Conservation (phyloP, 768 basidiomycete species). For the Panaeolus cyanescens region DNA sequence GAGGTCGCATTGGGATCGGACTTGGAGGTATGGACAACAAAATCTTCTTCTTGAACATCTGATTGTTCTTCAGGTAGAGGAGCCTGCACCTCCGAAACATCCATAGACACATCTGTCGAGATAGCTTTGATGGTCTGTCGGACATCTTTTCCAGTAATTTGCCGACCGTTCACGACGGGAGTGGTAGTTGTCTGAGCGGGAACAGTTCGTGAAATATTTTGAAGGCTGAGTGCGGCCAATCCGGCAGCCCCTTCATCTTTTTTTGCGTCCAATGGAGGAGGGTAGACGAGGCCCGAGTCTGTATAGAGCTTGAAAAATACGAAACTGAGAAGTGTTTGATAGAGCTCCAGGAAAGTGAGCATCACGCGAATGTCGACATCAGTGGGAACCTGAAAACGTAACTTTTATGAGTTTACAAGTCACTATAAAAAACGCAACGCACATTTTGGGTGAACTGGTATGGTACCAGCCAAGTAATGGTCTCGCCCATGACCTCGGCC, state of each 20-base stretch:
- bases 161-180: constrained; percentile 45
- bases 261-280: constrained; percentile 83
- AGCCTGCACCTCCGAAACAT: constrained; percentile 40
- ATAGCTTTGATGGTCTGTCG: constrained; percentile 66
- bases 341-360: constrained; percentile 96
- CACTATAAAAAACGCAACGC: constrained; percentile 24
- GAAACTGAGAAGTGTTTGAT: constrained; percentile 95
- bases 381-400: constrained; percentile 67
- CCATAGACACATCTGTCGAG: constrained; percentile 23
- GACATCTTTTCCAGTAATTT: constrained; percentile 53
- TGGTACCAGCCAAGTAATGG: constrained; percentile 93
- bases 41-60: constrained; percentile 61
- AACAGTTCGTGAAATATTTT: constrained; percentile 40
- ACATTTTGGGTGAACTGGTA: constrained; percentile 97
- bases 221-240: constrained; percentile 83
- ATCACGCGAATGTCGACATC: constrained; percentile 99
- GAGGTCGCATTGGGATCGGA: constrained; percentile 41
- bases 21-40: constrained; percentile 58
- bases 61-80: constrained; percentile 31
- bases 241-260: constrained; percentile 88
- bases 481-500: constrained; percentile 91
- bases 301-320: constrained; percentile 98
- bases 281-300: constrained; percentile 90
- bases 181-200: constrained; percentile 51
- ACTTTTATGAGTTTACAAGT: constrained; percentile 11